These are phyloP conservation scores for Amphicarpaea edgeworthii DNA, from an alignment of 306 rosid genomes.

Conservation along the genomic window DNA sequence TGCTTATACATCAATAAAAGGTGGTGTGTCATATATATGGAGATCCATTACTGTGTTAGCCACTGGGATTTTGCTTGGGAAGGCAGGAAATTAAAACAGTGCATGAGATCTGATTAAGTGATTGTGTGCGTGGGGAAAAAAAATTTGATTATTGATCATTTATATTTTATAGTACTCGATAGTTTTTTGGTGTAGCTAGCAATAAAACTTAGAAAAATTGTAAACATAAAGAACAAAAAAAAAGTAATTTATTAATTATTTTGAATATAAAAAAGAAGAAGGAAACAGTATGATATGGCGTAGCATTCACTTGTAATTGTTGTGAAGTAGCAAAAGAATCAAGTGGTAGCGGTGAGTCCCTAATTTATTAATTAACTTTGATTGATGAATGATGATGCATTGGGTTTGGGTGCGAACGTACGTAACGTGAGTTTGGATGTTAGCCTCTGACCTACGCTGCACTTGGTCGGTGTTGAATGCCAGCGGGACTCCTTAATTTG, in stretches of 20 bases:
- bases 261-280: not conserved
- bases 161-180: too few relatives aligned
- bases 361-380: conserved; percentile 37
- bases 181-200: too few relatives aligned
- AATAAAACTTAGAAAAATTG: too few relatives aligned
- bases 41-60: conserved; percentile 27
- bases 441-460: conserved; percentile 48
- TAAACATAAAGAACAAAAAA: too few relatives aligned
- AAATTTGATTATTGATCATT: too few relatives aligned
- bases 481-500: conserved; percentile 28
- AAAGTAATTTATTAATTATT: too few relatives aligned
- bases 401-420: conserved; percentile 16
- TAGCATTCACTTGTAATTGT: conserved; percentile 49
- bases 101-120: conserved; percentile 39
- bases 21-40: conserved; percentile 58
- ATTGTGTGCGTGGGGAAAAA: not conserved
- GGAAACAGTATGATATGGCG: conserved; percentile 42
- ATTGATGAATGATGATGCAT: conserved; percentile 5
- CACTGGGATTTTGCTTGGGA: conserved; percentile 71
- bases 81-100: conserved; percentile 57
- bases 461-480: conserved; percentile 40
- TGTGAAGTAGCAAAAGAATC: conserved; percentile 36
- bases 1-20: conserved; percentile 47
- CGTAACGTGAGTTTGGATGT: conserved; percentile 43
- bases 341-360: conserved; percentile 42